Conservation (phyloP, 768 basidiomycete genomes). For the Phlebiopsis flavidoalba region DNA sequence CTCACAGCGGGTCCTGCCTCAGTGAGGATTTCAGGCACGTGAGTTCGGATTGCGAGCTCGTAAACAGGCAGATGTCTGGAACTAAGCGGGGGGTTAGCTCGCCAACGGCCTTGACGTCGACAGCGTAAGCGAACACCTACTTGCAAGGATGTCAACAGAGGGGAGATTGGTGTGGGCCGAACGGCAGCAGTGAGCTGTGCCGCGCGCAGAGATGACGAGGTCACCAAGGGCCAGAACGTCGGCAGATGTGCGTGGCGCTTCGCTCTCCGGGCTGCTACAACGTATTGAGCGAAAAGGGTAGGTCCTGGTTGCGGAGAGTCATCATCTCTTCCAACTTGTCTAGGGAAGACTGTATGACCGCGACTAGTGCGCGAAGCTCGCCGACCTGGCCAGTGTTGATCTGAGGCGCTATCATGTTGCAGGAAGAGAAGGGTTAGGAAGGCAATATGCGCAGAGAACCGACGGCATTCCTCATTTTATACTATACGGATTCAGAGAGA, state of each 20-base stretch:
- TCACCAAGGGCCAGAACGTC: slow-evolving; percentile 26
- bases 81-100: slow-evolving; percentile 1
- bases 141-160: slow-evolving; percentile 10
- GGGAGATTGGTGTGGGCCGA: slow-evolving; percentile 21
- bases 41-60: slow-evolving; percentile 2
- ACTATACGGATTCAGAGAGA: neutral
- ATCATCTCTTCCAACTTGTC: slow-evolving; percentile 22
- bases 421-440: neutral
- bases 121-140: neutral
- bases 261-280: slow-evolving; percentile 23
- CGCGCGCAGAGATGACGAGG: slow-evolving; percentile 28
- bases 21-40: slow-evolving; percentile 26
- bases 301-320: slow-evolving; percentile 7
- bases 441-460: neutral
- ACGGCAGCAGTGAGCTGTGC: slow-evolving; percentile 28
- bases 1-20: slow-evolving; percentile 25
- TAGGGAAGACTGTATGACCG: slow-evolving; percentile 8
- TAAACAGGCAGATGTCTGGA: slow-evolving; percentile 7
- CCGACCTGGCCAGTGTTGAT: neutral
- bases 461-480: neutral
- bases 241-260: slow-evolving; percentile 25
- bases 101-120: neutral
- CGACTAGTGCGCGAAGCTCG: slow-evolving; percentile 5
- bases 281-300: slow-evolving; percentile 25
- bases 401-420: neutral